Conservation (phyloP, 2,329 filamentous ascomycete species). For the Colletotrichum sp. region DNA sequence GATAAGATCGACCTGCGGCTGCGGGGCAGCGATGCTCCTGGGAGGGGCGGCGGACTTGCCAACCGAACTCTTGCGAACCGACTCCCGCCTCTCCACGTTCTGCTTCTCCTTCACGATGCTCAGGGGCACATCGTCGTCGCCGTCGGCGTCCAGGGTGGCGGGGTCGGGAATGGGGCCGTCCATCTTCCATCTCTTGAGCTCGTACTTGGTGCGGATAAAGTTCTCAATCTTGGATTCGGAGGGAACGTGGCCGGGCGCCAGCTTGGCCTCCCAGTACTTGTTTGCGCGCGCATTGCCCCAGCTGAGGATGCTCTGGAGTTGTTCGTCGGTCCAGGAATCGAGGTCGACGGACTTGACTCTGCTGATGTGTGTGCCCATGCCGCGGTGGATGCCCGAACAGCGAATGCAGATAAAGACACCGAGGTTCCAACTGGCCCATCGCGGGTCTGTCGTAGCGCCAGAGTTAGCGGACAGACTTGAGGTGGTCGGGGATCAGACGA, state of each 20-base stretch:
- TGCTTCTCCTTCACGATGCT: slow-evolving; percentile 72
- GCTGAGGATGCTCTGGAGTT: slow-evolving; percentile 88
- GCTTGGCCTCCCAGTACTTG: slow-evolving; percentile 98
- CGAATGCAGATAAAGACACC: slow-evolving; percentile 98
- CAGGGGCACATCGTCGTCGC: slow-evolving; percentile 79
- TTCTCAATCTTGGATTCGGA: slow-evolving; percentile 99
- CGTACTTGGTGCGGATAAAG: slow-evolving; percentile 99
- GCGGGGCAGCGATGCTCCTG: slow-evolving; percentile 26
- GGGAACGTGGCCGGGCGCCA: slow-evolving; percentile 88
- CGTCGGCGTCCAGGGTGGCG: slow-evolving; percentile 80
- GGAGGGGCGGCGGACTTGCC: slow-evolving; percentile 43
- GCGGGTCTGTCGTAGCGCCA: slow-evolving; percentile 68
- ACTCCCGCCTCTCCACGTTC: slow-evolving; percentile 63
- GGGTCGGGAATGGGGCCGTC: slow-evolving; percentile 94
- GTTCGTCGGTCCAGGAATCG: slow-evolving; percentile 98
- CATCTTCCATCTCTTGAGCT: slow-evolving; percentile 99
- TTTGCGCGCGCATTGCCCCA: slow-evolving; percentile 98
- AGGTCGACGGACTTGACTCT: slow-evolving; percentile 97
- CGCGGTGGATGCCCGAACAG: slow-evolving; percentile 97
- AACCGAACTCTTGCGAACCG: slow-evolving; percentile 64
- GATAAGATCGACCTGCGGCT: slow-evolving; percentile 78
- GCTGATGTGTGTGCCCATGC: slow-evolving; percentile 99
- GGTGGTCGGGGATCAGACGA: not conserved
- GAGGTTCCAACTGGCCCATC: slow-evolving; percentile 99
- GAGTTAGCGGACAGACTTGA: slow-evolving; percentile 2